Percentiles rank a stretch among this genome's conserved stretches.
Conservation (phyloP, 345 rosid genomes). For the Alliaria petiolata region DNA sequence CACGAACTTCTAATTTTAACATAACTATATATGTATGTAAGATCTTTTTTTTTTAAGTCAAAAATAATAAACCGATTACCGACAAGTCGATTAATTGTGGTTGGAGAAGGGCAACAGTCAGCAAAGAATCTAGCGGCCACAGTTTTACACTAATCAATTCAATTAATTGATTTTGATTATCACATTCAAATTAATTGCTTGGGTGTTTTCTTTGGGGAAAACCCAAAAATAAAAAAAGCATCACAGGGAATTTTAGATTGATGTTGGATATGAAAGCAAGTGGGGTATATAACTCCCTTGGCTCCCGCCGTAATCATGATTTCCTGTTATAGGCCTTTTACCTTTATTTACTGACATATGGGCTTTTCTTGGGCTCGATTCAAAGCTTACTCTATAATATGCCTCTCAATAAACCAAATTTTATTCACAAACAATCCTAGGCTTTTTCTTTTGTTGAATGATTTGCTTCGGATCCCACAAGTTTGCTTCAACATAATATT, state of each 20-base stretch:
- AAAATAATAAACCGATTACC: not conserved
- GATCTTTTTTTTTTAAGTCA: not conserved
- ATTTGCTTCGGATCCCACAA: not conserved
- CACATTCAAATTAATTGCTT: too few species aligned
- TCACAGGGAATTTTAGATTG: not conserved
- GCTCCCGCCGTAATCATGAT: not conserved
- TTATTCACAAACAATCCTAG: too few species aligned
- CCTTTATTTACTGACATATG: not conserved
- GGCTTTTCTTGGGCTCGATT: not conserved
- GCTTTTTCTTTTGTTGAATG: too few species aligned
- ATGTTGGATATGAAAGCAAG: not conserved
- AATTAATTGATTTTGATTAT: not conserved
- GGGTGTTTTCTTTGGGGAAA: too few species aligned
- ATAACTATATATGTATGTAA: not conserved
- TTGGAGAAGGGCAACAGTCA: not conserved
- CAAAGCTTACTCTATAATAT: too few species aligned
- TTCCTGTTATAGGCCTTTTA: not conserved
- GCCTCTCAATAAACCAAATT: not conserved
- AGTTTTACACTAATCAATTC: not conserved
- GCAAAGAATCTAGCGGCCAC: not conserved
- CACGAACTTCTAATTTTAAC: not conserved
- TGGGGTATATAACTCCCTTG: too few species aligned
- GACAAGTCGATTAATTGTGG: not conserved
- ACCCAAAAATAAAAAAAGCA: too few species aligned
- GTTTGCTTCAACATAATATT: not conserved